Base-by-base conservation (phyloP, 73 alveolate genomes). In the Paramecium sonneborni region DNA sequence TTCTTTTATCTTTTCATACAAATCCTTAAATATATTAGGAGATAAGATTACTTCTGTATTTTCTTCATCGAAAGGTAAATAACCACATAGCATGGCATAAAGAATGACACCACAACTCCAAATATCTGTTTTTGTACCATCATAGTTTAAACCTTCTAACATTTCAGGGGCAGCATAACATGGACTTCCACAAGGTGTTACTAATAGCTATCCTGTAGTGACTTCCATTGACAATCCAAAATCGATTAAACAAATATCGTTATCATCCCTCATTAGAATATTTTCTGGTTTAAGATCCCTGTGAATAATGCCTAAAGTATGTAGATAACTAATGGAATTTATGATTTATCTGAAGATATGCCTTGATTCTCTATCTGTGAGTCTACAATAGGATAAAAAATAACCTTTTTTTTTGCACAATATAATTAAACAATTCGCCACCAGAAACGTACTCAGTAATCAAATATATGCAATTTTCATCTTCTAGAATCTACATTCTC, bases 111-210 rank as follows among this genome's bases (percentile, higher is more conserved):
- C 99, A 76, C 97, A 86, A 84, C 97, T 92, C 99, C 99, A 97
- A 30, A 97, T 94, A 85, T 97, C 99, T 12, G 95, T 96, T 28
- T 76, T 39, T 18, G 76, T 46, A 1, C 97, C 98, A 57, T 90
- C 92, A 92, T 97, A 97, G 32, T 58, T 70, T 79, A 95, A 62
- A 4, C 99, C 99, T 24, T 94, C 94, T 14, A 96, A 85, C 99
- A 97, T 96, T 85, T 97, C 99, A 5, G 99, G 99, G 24, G 99
- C 98, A 9, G 98, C 98, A 92, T 97, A 97, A 70, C 98, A 95
- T 28, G 98, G 98, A 57, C 96, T 85, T 20, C 99, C 99, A 92
- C 99, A 97, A 14, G 98, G 97, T 1, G 98, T 93, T 67, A 86
- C 85, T 55, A 97, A 92, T 21, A 86, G 37, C 52, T 92, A 79